Evolutionary conservation across 371 early-diverging fungal genomes (phyloP).

Genomic region (Circinella umbellata): DNA sequence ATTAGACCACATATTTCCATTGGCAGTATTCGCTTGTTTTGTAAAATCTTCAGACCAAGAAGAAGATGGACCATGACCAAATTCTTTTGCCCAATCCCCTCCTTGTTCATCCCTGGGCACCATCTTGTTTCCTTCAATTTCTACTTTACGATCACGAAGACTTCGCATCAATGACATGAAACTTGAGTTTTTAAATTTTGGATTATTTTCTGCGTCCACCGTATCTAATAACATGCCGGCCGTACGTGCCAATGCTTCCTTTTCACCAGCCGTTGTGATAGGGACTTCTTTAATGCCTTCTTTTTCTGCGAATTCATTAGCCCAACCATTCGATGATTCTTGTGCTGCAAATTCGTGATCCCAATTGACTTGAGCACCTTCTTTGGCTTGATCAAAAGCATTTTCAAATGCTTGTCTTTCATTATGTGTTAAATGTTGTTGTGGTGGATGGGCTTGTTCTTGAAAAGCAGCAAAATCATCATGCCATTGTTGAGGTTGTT

Average conservation of each 20-base stretch:
- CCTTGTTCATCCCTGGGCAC: conserved; percentile 44
- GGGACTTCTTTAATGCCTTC: background rate
- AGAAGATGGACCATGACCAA: conserved; percentile 34
- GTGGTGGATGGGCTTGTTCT: conserved; percentile 17
- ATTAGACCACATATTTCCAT: conserved; percentile 53
- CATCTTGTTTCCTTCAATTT: conserved; percentile 85
- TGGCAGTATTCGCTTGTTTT: conserved; percentile 39
- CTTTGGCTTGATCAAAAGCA: conserved; percentile 78
- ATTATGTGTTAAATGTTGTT: conserved; percentile 41
- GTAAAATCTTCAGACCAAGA: conserved; percentile 58
- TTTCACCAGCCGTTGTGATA: conserved; percentile 15
- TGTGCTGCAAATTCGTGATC: conserved; percentile 58
- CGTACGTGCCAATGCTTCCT: conserved; percentile 81
- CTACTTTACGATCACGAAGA: conserved; percentile 84
- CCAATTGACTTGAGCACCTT: conserved; percentile 45
- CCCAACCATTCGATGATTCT: conserved; percentile 43
- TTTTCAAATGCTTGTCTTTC: conserved; percentile 70
- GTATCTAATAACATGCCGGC: conserved; percentile 85
- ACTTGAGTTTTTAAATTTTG: conserved; percentile 90
- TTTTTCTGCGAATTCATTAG: conserved; percentile 54
- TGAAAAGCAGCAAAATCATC: conserved; percentile 48
- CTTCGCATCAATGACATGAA: conserved; percentile 92
- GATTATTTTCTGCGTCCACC: conserved; percentile 76
- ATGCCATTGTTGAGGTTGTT: conserved; percentile 41
- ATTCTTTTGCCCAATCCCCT: conserved; percentile 50